Conservation (phyloP, 2,329 filamentous ascomycete genomes). For the Cercospora brassicicola region DNA sequence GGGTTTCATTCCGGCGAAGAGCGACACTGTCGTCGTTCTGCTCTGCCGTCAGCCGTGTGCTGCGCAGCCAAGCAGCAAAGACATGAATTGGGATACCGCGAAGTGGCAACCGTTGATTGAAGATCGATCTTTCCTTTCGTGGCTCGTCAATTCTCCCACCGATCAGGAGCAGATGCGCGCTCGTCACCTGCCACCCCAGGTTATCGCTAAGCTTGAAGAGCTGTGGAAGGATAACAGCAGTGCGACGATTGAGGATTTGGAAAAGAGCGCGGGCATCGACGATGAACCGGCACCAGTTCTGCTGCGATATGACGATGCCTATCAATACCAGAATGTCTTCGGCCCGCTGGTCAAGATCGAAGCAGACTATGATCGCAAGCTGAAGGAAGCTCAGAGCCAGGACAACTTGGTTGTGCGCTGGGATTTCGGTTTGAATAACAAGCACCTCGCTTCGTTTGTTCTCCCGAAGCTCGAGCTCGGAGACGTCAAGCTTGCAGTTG, state of each 20-base stretch:
- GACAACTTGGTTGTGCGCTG: conserved; percentile 92
- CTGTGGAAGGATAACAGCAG: conserved; percentile 95
- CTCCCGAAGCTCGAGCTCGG: conserved; percentile 96
- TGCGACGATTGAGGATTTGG: conserved; percentile 85
- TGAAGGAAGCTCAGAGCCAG: conserved; percentile 97
- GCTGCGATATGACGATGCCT: conserved; percentile 92
- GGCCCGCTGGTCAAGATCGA: conserved; percentile 98
- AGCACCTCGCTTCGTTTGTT: conserved; percentile 92
- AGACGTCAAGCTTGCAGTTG: conserved; percentile 95
- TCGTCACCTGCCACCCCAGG: conserved; percentile 85
- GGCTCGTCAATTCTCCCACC: conserved; percentile 85
- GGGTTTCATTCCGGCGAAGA: conserved; percentile 97
- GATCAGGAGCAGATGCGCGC: conserved; percentile 96
- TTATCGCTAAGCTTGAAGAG: conserved; percentile 94
- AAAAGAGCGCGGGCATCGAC: conserved; percentile 87
- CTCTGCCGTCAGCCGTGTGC: conserved; percentile 96
- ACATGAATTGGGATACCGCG: conserved; percentile 99
- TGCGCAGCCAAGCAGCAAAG: conserved; percentile 90
- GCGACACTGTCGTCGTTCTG: conserved; percentile 94
- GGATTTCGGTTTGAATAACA: conserved; percentile 95
- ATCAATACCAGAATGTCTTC: conserved; percentile 98
- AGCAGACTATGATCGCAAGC: conserved; percentile 96
- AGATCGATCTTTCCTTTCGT: conserved; percentile 89
- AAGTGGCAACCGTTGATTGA: conserved; percentile 97
- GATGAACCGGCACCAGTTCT: conserved; percentile 93